These are phyloP conservation scores for Talaromyces funiculosus DNA, from an alignment of 2,329 filamentous ascomycete genomes.

Conservation along the genomic window DNA sequence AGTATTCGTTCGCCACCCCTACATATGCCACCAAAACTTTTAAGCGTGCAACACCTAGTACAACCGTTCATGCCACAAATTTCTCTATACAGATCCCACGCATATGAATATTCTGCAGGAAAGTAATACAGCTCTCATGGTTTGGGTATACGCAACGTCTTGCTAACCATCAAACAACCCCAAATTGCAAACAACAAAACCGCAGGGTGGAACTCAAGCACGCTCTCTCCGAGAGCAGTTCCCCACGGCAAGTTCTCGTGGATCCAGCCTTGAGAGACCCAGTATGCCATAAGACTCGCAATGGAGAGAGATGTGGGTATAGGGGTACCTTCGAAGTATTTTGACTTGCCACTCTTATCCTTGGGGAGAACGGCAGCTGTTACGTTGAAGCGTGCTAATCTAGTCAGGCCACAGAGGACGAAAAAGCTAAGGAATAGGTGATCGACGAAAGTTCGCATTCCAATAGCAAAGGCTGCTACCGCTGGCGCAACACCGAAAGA, in stretches of 20 bases:
- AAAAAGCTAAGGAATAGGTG: slow-evolving; percentile 78
- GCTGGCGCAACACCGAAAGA: slow-evolving; percentile 93
- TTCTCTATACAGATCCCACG: neutral
- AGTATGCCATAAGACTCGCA: slow-evolving; percentile 81
- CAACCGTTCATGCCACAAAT: neutral
- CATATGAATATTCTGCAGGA: neutral
- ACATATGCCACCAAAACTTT: neutral
- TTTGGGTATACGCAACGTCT: slow-evolving; percentile 92
- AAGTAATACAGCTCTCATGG: slow-evolving; percentile 38
- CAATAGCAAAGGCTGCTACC: slow-evolving; percentile 79
- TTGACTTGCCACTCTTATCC: slow-evolving; percentile 82
- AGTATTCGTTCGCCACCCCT: neutral
- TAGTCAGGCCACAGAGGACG: slow-evolving; percentile 87
- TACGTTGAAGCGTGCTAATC: slow-evolving; percentile 95
- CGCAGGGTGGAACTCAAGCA: slow-evolving; percentile 77
- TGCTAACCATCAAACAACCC: slow-evolving; percentile 91
- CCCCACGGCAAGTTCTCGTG: slow-evolving; percentile 74
- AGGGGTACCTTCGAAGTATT: slow-evolving; percentile 95
- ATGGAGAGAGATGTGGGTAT: slow-evolving; percentile 85
- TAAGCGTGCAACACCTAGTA: neutral
- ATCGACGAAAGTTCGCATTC: slow-evolving; percentile 76
- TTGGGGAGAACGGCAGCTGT: slow-evolving; percentile 86
- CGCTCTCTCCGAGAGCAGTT: slow-evolving; percentile 58
- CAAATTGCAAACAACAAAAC: slow-evolving; percentile 78
- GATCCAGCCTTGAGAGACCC: slow-evolving; percentile 75